Evolutionary conservation across 805 yeast species (phyloP).

Genomic region (Nakazawaea anatomiae): DNA sequence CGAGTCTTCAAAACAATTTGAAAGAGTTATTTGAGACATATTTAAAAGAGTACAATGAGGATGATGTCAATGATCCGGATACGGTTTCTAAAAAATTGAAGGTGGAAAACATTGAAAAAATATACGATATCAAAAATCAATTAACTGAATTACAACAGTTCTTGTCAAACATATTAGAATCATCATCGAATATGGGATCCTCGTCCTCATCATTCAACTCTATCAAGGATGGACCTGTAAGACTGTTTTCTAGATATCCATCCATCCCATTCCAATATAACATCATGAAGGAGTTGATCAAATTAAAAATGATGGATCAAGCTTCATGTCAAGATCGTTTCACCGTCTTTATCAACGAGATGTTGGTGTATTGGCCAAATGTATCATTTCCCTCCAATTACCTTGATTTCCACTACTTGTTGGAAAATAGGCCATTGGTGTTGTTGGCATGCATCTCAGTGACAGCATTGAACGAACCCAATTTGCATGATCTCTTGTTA

Average conservation of each 20-base stretch:
- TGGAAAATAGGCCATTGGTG: constrained; percentile 36
- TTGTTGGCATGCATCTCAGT: constrained; percentile 38
- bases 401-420: constrained; percentile 30
- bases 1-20: constrained; percentile 21
- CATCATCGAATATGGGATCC: constrained; percentile 2
- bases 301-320: constrained; percentile 25
- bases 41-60: neutral
- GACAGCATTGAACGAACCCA: constrained; percentile 40
- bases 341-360: constrained; percentile 28
- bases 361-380: constrained; percentile 44
- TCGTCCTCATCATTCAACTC: constrained; percentile 27
- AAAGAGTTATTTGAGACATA: constrained; percentile 14
- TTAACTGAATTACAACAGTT: constrained; percentile 25
- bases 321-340: constrained; percentile 30
- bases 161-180: constrained; percentile 21
- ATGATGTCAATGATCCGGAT: neutral
- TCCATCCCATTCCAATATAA: constrained; percentile 30
- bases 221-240: constrained; percentile 30
- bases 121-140: constrained; percentile 15
- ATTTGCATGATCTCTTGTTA: constrained; percentile 33
- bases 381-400: constrained; percentile 32
- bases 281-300: constrained; percentile 31
- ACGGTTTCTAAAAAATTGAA: neutral
- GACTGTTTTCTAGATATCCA: constrained; percentile 25
- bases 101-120: constrained; percentile 9